Evolutionary conservation across 2,329 filamentous ascomycete species (phyloP).

Genomic region (Juglanconis oblonga): DNA sequence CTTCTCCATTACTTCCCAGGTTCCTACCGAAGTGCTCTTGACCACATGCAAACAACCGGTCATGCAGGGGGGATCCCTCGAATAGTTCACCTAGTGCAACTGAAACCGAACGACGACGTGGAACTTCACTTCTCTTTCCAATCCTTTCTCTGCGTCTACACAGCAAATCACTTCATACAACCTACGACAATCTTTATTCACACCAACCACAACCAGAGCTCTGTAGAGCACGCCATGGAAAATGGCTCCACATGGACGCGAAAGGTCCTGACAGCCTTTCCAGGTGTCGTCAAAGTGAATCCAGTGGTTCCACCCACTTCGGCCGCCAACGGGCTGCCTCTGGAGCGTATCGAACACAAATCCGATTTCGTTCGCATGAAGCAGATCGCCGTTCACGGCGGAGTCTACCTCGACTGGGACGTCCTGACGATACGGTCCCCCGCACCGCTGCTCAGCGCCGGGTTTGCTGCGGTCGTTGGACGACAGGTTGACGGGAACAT

Average conservation of each 20-base stretch:
- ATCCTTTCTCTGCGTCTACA: slow-evolving; percentile 25
- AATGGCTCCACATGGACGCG: slow-evolving; percentile 22
- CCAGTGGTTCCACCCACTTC: slow-evolving; percentile 19
- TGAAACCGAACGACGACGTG: slow-evolving; percentile 19
- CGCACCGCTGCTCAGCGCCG: slow-evolving; percentile 19
- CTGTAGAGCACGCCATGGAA: slow-evolving; percentile 16
- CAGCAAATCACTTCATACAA: slow-evolving; percentile 21
- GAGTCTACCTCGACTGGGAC: slow-evolving; percentile 29
- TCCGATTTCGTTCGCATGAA: slow-evolving; percentile 28
- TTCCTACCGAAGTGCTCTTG: neutral
- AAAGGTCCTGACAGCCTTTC: slow-evolving; percentile 21
- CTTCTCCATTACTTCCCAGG: neutral
- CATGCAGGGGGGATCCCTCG: slow-evolving; percentile 21
- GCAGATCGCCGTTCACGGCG: slow-evolving; percentile 23
- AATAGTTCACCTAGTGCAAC: slow-evolving; percentile 26
- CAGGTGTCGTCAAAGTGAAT: slow-evolving; percentile 17
- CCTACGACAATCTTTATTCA: slow-evolving; percentile 27
- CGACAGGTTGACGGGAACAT: slow-evolving; percentile 16
- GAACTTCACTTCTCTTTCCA: slow-evolving; percentile 22
- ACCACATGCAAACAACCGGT: neutral
- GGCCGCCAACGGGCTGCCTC: slow-evolving; percentile 14
- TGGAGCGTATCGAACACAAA: slow-evolving; percentile 24
- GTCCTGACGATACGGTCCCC: slow-evolving; percentile 24
- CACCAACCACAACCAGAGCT: slow-evolving; percentile 21
- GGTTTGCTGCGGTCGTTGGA: slow-evolving; percentile 27